Base-by-base conservation (phyloP, 1,284 basidiomycete genomes). In the Cutaneotrichosporon cavernicola region DNA sequence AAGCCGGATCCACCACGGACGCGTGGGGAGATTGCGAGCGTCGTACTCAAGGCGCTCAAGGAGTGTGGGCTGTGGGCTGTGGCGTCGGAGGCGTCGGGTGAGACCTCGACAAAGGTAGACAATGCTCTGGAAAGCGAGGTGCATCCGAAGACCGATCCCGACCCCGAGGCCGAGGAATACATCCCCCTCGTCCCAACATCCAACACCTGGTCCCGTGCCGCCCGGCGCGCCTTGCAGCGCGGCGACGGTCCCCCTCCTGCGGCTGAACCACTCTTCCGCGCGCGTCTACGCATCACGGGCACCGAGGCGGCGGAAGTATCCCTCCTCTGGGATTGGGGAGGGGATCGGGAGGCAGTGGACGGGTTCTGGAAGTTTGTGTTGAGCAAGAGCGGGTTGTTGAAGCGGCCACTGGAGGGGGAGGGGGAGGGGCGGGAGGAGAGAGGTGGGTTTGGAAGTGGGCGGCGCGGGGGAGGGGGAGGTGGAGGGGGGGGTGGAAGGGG, bases 191-290 rank as follows among this genome's bases (percentile, higher is more conserved):
- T 73, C n/a, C 86, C 86, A 0, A 67, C 64, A 0, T 70, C 75
- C 13, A 85, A 91, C 70, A 88, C 88, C 0, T 93, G 91, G 91
- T 89, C 90, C 0, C 84, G 91, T 26, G 83, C 85, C 6, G 90
- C 88, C 0, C 60, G 82, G 13, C 73, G 82, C 21, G 70, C 71
- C 9, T 81, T 88, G 18, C 50, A 52, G 50, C 61, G 53, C 0
- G n/a, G 36, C n/a, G 47, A 43, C 32, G 86, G 67, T 84, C 83
- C 50, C 26, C 7, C 10, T 13, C 9, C 21, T 18, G 30, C 55
- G n/a, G 4, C 51, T 8, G 62, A 66, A 30, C 73, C 78, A 22
- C 60, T 81, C 21, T 72, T 77, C 40, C 73, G 68, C 47, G 69
- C 73, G 4, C 65, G 64, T 43, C 61, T 73, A 36, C 51, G 55